phyloP scores from a whole-genome alignment of 805 yeast genomes.

The Yarrowia deformans region DNA sequence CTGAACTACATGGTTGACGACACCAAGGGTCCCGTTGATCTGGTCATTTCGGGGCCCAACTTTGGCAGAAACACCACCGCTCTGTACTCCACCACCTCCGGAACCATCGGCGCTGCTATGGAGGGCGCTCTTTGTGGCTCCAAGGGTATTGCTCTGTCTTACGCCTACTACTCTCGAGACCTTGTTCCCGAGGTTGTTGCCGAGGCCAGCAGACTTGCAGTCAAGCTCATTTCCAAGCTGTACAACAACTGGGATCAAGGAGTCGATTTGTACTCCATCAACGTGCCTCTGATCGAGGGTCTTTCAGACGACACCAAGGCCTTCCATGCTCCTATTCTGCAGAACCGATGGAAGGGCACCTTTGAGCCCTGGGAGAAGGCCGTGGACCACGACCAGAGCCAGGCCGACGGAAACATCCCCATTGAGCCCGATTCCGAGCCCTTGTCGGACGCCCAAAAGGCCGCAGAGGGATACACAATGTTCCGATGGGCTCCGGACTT shows the following conservation, averaged over 20 bases:
- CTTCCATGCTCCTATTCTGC: conserved; percentile 77
- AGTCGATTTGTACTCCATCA: conserved; percentile 80
- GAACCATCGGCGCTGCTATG: conserved; percentile 97
- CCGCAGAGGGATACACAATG: conserved; percentile 53
- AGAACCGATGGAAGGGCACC: conserved; percentile 79
- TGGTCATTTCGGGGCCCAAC: conserved; percentile 94
- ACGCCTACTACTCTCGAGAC: conserved; percentile 68
- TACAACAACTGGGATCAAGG: conserved; percentile 59
- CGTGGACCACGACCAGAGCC: conserved; percentile 40
- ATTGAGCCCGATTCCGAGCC: conserved; percentile 55
- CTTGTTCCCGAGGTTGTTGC: conserved; percentile 57
- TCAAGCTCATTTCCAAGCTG: conserved; percentile 67
- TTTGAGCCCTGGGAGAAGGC: conserved; percentile 52
- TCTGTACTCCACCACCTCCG: conserved; percentile 86
- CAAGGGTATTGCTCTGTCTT: conserved; percentile 80
- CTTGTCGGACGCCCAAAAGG: conserved; percentile 26
- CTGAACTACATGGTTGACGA: conserved; percentile 67
- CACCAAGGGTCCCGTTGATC: conserved; percentile 67
- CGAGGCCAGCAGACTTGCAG: conserved; percentile 73
- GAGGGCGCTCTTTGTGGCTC: conserved; percentile 77
- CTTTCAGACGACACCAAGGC: conserved; percentile 67
- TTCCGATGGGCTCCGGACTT: conserved; percentile 89
- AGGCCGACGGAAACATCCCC: conserved; percentile 30
- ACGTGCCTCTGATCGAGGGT: conserved; percentile 73
- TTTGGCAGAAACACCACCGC: conserved; percentile 93